Percentiles rank a stretch among this genome's conserved stretches.
Evolutionary conservation across 805 yeast species (phyloP).

Genomic region (Maudiozyma serrabonitensis): DNA sequence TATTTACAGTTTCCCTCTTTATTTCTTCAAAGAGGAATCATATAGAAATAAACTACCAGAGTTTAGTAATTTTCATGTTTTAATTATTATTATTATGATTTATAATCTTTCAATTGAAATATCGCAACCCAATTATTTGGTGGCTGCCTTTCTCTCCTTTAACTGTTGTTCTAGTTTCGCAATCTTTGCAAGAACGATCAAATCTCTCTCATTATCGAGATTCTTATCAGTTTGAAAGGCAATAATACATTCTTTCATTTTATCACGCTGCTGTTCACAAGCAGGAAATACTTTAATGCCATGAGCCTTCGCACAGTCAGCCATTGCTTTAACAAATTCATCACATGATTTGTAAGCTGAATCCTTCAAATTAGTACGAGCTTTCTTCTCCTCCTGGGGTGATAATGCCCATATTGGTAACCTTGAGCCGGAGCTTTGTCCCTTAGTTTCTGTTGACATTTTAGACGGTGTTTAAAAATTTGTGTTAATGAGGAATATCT

Average conservation of each 20-base stretch:
- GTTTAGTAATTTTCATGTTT: neutral
- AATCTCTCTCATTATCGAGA: conserved; percentile 61
- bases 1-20: neutral
- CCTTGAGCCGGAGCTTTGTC: conserved; percentile 9
- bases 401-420: conserved; percentile 70
- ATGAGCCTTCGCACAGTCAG: conserved; percentile 52
- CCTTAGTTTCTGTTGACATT: conserved; percentile 1
- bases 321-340: conserved; percentile 54
- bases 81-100: neutral
- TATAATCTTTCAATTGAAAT: neutral
- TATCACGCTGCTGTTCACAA: conserved; percentile 50
- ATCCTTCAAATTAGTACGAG: conserved; percentile 60
- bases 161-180: conserved; percentile 27
- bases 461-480: neutral
- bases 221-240: conserved; percentile 51
- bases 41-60: too few species aligned
- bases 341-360: conserved; percentile 60
- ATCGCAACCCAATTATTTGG: neutral
- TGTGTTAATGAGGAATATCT: too few species aligned
- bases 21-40: neutral
- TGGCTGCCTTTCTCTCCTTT: conserved; percentile 5
- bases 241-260: conserved; percentile 54
- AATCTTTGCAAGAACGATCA: conserved; percentile 49
- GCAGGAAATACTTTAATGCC: conserved; percentile 60
- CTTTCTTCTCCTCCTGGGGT: conserved; percentile 66